Evolutionary conservation across 441 rosid genomes (phyloP).

Genomic region (Viola pubescens): DNA sequence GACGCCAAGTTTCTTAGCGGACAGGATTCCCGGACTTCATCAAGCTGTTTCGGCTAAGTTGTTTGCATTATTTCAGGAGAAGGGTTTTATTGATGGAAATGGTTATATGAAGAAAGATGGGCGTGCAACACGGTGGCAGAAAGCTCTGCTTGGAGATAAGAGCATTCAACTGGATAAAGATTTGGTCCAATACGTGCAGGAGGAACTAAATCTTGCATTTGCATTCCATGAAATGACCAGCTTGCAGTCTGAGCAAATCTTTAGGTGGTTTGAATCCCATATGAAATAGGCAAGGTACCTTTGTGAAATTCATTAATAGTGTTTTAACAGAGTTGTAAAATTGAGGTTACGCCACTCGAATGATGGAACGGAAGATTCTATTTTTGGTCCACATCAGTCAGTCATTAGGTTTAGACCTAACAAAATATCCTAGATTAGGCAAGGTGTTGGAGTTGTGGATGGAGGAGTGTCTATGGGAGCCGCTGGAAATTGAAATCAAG

Average conservation of each 20-base stretch:
- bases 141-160: slow-evolving; percentile 34
- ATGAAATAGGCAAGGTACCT: slow-evolving; percentile 26
- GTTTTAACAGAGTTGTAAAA: too few species aligned
- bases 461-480: too few species aligned
- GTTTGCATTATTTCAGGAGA: slow-evolving; percentile 41
- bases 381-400: too few species aligned
- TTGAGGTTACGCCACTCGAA: too few species aligned
- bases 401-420: too few species aligned
- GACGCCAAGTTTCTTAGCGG: slow-evolving; percentile 41
- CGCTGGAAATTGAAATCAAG: too few species aligned
- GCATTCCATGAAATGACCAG: slow-evolving; percentile 90
- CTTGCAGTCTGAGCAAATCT: slow-evolving; percentile 64
- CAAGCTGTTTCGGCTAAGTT: slow-evolving; percentile 38
- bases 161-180: slow-evolving; percentile 31
- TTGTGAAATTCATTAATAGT: neutral
- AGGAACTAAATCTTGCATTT: slow-evolving; percentile 80
- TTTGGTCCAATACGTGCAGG: slow-evolving; percentile 55
- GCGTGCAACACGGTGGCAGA: slow-evolving; percentile 55
- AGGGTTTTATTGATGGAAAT: slow-evolving; percentile 55
- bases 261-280: slow-evolving; percentile 83
- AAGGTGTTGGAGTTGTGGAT: too few species aligned
- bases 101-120: slow-evolving; percentile 79
- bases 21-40: slow-evolving; percentile 56
- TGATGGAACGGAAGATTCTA: too few species aligned
- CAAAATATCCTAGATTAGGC: too few species aligned